Percentiles rank a stretch among this genome's conserved stretches.
Conservation (phyloP, 2,329 filamentous ascomycete species). For the Colletotrichum abscissum region DNA sequence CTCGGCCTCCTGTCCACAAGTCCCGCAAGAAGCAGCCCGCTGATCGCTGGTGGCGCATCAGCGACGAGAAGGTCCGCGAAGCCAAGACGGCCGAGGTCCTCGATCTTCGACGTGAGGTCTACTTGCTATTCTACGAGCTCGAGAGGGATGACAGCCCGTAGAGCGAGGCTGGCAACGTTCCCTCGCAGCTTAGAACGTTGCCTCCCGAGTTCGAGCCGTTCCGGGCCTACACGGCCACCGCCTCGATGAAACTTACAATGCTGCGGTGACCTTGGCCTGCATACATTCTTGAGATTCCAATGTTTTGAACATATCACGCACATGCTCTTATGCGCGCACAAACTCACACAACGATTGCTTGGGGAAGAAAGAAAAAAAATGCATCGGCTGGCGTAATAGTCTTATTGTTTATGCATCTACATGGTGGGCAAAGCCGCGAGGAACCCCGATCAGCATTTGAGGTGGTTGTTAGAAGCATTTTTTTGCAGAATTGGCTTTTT, state of each 20-base stretch:
- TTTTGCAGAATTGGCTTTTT: background rate
- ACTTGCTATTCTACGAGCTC: constrained; percentile 95
- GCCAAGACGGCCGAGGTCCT: constrained; percentile 92
- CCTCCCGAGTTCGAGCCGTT: constrained; percentile 24
- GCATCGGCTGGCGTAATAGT: constrained; percentile 19
- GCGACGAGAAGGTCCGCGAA: constrained; percentile 96
- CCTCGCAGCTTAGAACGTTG: constrained; percentile 16
- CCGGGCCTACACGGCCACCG: constrained; percentile 11
- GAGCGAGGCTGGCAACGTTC: constrained; percentile 36
- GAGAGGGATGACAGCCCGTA: constrained; percentile 58
- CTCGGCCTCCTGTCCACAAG: constrained; percentile 41
- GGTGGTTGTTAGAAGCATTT: background rate
- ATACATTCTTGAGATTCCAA: background rate
- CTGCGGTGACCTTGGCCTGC: constrained; percentile 2
- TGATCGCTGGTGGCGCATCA: constrained; percentile 97
- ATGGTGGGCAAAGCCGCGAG: background rate
- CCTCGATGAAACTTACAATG: constrained; percentile 17
- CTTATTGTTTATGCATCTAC: background rate
- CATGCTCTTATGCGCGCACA: background rate
- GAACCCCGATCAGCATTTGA: background rate
- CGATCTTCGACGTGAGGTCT: constrained; percentile 95
- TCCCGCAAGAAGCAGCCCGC: constrained; percentile 66
- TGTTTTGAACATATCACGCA: constrained; percentile 8
- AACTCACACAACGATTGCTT: background rate
- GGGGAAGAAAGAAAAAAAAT: constrained; percentile 12